These are phyloP conservation scores for Escallonia herrerae DNA, from an alignment of 129 eudicot species.

Conservation along the genomic window DNA sequence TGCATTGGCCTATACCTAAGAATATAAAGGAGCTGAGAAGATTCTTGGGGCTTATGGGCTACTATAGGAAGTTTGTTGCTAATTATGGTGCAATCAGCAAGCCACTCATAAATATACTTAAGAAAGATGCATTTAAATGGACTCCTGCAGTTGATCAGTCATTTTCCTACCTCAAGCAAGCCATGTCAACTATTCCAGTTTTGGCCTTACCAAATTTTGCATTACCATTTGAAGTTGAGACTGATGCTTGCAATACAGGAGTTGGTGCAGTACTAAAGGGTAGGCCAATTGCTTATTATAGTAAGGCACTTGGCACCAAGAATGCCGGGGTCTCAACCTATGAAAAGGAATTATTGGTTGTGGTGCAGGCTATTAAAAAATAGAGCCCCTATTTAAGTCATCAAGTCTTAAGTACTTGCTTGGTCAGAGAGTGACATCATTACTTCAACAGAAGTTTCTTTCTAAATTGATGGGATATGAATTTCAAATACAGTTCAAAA, in stretches of 20 bases:
- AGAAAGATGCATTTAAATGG: not conserved
- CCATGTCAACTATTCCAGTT: not conserved
- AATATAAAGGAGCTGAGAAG: not conserved
- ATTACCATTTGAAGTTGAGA: not conserved
- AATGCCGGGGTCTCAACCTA: not conserved
- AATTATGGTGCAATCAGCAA: not conserved
- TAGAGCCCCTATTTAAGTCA: not conserved
- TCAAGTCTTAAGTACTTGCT: not conserved
- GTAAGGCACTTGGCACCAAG: not conserved
- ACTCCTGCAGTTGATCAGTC: not conserved
- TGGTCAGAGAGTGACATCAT: not conserved
- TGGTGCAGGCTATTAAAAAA: not conserved
- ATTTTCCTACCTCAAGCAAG: not conserved
- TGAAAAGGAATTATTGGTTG: not conserved
- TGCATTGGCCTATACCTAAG: not conserved
- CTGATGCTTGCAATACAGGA: not conserved
- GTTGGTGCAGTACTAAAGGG: not conserved
- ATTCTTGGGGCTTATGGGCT: not conserved
- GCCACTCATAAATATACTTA: not conserved
- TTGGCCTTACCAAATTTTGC: not conserved
- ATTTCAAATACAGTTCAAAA: not conserved
- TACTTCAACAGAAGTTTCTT: not conserved
- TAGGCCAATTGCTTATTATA: not conserved
- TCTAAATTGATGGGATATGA: not conserved
- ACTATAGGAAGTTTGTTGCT: not conserved